A percentile compares a stretch with the other conserved stretches of the same genome.
phyloP scores from a whole-genome alignment of 495 filamentous ascomycete species.

The Collariella sp. region DNA sequence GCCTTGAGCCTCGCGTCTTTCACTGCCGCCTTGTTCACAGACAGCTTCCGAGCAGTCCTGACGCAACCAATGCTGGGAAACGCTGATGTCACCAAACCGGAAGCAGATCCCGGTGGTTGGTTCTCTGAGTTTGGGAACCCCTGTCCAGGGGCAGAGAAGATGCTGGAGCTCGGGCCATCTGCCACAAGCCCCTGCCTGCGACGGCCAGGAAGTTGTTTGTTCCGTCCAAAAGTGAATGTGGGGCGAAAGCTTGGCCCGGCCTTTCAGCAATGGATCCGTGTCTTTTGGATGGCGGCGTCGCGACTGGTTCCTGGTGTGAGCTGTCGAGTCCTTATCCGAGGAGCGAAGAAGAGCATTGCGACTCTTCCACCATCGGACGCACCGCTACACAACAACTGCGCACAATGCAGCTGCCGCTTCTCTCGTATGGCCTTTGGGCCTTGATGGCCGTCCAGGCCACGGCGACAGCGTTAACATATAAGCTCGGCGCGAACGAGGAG shows the following conservation, averaged over 20 bases:
- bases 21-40: neutral
- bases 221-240: constrained; percentile 18
- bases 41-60: neutral
- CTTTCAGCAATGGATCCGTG: constrained; percentile 9
- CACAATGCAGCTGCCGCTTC: constrained; percentile 43
- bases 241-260: constrained; percentile 1
- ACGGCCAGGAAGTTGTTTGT: constrained; percentile 17
- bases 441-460: constrained; percentile 50
- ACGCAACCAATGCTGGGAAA: constrained; percentile 7
- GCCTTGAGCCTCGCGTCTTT: neutral
- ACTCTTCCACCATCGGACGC: constrained; percentile 3
- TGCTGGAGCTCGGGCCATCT: constrained; percentile 3
- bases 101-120: constrained; percentile 6
- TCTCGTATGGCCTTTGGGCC: constrained; percentile 54
- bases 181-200: neutral
- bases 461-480: constrained; percentile 91
- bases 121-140: neutral
- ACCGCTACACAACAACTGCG: constrained; percentile 4
- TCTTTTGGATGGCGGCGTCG: constrained; percentile 20
- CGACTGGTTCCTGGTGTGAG: constrained; percentile 11
- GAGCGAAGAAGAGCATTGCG: constrained; percentile 4
- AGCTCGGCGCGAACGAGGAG: constrained; percentile 80
- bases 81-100: constrained; percentile 23
- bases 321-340: constrained; percentile 14
- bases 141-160: too few relatives aligned